Evolutionary conservation across 2,329 filamentous ascomycete genomes (phyloP).

Genomic region (Fusarium camptoceras): DNA sequence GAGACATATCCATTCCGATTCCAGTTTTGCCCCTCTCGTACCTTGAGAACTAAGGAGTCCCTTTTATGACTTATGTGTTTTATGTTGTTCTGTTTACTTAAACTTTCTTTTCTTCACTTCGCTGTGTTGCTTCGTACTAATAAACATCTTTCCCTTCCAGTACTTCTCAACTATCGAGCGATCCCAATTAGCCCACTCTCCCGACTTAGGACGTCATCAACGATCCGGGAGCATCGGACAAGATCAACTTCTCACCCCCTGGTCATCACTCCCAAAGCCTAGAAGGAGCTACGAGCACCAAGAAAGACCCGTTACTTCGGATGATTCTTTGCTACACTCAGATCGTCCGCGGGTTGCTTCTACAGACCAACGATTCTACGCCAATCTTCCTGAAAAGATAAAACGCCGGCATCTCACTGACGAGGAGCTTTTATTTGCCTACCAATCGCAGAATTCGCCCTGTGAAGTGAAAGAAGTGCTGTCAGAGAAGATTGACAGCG

Average conservation of each 20-base stretch:
- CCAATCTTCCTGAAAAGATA: slow-evolving; percentile 78
- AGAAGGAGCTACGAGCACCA: slow-evolving; percentile 31
- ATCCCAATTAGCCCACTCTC: slow-evolving; percentile 70
- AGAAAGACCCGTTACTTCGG: slow-evolving; percentile 36
- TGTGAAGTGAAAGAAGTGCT: slow-evolving; percentile 53
- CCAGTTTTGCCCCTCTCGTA: slow-evolving; percentile 41
- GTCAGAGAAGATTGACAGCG: slow-evolving; percentile 33
- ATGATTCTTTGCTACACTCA: slow-evolving; percentile 22
- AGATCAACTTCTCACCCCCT: slow-evolving; percentile 28
- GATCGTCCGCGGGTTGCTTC: slow-evolving; percentile 55
- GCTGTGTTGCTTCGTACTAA: slow-evolving; percentile 34
- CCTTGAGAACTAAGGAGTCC: slow-evolving; percentile 45
- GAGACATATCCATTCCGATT: slow-evolving; percentile 54
- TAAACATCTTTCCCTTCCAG: slow-evolving; percentile 54
- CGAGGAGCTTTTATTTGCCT: slow-evolving; percentile 75
- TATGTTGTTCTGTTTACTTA: slow-evolving; percentile 13
- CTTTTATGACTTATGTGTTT: slow-evolving; percentile 28
- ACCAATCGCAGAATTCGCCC: slow-evolving; percentile 42
- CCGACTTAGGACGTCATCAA: slow-evolving; percentile 34
- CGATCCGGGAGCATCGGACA: slow-evolving; percentile 35
- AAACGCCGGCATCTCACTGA: slow-evolving; percentile 76
- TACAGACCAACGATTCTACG: slow-evolving; percentile 74
- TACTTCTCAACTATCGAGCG: slow-evolving; percentile 81
- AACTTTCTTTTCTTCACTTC: slow-evolving; percentile 6
- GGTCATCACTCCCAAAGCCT: slow-evolving; percentile 26